Conservation (phyloP, 2,329 filamentous ascomycete genomes). For the Claviceps pazoutovae region DNA sequence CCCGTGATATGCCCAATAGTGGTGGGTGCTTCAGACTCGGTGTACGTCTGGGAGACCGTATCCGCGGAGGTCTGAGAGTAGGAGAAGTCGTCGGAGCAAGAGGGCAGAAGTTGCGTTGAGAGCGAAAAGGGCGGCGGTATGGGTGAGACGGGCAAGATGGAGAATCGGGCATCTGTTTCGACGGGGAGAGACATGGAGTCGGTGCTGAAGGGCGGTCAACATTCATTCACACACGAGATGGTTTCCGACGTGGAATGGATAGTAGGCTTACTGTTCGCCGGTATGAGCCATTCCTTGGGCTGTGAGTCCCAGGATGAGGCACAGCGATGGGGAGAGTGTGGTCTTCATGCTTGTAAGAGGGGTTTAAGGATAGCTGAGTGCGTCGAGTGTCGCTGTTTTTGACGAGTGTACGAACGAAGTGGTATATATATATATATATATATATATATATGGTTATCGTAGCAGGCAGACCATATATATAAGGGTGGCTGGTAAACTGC, state of each 20-base stretch:
- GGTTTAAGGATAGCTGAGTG: not conserved
- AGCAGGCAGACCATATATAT: too few species aligned
- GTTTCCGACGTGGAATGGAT: too few species aligned
- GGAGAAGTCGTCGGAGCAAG: not conserved
- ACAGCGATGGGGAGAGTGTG: not conserved
- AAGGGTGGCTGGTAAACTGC: too few species aligned
- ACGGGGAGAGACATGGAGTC: constrained; percentile 1
- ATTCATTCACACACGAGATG: too few species aligned
- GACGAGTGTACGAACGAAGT: too few species aligned
- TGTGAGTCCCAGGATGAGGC: not conserved
- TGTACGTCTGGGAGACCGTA: too few species aligned
- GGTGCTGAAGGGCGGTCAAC: not conserved
- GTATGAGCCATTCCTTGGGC: not conserved
- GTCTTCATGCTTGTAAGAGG: not conserved
- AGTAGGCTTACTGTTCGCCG: not conserved
- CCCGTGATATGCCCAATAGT: constrained; percentile 1
- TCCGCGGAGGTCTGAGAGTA: too few species aligned
- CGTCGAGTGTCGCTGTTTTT: too few species aligned
- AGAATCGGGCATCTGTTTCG: not conserved
- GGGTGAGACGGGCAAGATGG: constrained; percentile 2
- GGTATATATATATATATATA: too few species aligned
- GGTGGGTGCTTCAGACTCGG: not conserved
- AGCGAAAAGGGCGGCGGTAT: too few species aligned
- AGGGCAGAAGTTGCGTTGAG: not conserved
- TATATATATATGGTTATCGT: too few species aligned